Percentiles rank a stretch among this genome's conserved stretches.
These are phyloP conservation scores for Cenchrus americanus DNA, from an alignment of 176 grass and related monocot genomes.

Conservation along the genomic window DNA sequence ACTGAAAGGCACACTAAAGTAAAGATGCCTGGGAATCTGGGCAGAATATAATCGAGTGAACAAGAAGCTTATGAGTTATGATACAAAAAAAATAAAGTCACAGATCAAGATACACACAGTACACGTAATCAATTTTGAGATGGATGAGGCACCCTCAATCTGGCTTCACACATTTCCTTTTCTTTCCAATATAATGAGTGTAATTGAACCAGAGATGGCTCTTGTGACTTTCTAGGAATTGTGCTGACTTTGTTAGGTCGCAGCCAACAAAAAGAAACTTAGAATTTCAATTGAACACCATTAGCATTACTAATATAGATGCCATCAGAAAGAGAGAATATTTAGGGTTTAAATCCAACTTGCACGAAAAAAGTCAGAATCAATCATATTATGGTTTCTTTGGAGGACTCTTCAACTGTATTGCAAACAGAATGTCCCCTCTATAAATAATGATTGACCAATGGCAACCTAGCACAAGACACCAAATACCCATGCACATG, in stretches of 20 bases:
- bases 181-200: slow-evolving; percentile 2
- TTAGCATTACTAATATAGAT: slow-evolving; percentile 44
- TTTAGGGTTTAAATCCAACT: slow-evolving; percentile 44
- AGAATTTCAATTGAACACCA: slow-evolving; percentile 34
- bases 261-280: slow-evolving; percentile 42
- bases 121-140: slow-evolving; percentile 29
- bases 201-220: slow-evolving; percentile 31
- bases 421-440: slow-evolving; percentile 38
- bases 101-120: slow-evolving; percentile 27
- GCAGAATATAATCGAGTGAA: slow-evolving; percentile 45
- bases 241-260: slow-evolving; percentile 45
- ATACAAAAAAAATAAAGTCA: slow-evolving; percentile 34
- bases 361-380: slow-evolving; percentile 49
- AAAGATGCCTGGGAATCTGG: slow-evolving; percentile 42
- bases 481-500: slow-evolving; percentile 50
- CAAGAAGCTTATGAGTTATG: slow-evolving; percentile 27
- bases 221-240: slow-evolving; percentile 35
- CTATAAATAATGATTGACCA: slow-evolving; percentile 66
- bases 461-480: slow-evolving; percentile 47
- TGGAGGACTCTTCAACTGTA: slow-evolving; percentile 43
- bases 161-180: slow-evolving; percentile 29
- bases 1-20: slow-evolving; percentile 44
- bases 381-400: slow-evolving; percentile 53
- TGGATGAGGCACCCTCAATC: slow-evolving; percentile 33
- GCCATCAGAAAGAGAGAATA: slow-evolving; percentile 41